Percentiles rank a stretch among this genome's conserved stretches.
These are phyloP conservation scores for Flaveria linearis DNA, from an alignment of 129 eudicot genomes.

Conservation along the genomic window DNA sequence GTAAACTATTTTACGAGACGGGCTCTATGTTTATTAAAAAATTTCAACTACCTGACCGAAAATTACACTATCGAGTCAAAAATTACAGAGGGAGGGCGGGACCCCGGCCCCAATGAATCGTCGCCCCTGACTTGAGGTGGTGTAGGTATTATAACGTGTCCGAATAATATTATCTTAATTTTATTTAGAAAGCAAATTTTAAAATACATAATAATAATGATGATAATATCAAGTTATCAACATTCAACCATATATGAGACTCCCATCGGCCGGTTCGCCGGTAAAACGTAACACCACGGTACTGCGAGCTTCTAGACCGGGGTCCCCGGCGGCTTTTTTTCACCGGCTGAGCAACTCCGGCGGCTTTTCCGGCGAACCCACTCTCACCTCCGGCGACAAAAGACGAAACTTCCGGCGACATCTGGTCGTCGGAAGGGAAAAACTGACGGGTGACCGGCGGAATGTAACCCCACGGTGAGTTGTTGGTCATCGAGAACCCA, in stretches of 20 bases:
- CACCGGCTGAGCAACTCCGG: slow-evolving; percentile 50
- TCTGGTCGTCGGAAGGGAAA: slow-evolving; percentile 64
- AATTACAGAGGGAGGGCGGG: no score
- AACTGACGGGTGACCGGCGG: slow-evolving; percentile 72
- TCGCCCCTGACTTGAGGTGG: no score
- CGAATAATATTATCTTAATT: no score
- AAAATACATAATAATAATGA: background rate
- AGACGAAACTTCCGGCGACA: slow-evolving; percentile 25
- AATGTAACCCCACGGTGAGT: slow-evolving; percentile 30
- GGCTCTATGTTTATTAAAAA: no score
- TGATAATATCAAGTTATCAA: background rate
- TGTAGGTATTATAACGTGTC: no score
- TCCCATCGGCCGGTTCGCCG: slow-evolving; percentile 99
- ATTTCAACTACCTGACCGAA: no score
- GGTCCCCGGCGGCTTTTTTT: slow-evolving; percentile 97
- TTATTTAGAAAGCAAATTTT: no score
- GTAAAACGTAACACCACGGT: slow-evolving; percentile 92
- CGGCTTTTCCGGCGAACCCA: slow-evolving; percentile 6
- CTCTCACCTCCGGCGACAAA: slow-evolving; percentile 16
- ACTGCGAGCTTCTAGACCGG: slow-evolving; percentile 88
- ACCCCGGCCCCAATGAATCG: no score
- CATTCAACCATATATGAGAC: slow-evolving; percentile 93
- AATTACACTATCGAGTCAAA: no score
- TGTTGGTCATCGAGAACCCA: slow-evolving; percentile 47
- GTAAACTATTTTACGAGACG: no score